A percentile compares a stretch with the other conserved stretches of the same genome.
phyloP scores from a whole-genome alignment of 208 protist species.

The Zelonia costaricensis region DNA sequence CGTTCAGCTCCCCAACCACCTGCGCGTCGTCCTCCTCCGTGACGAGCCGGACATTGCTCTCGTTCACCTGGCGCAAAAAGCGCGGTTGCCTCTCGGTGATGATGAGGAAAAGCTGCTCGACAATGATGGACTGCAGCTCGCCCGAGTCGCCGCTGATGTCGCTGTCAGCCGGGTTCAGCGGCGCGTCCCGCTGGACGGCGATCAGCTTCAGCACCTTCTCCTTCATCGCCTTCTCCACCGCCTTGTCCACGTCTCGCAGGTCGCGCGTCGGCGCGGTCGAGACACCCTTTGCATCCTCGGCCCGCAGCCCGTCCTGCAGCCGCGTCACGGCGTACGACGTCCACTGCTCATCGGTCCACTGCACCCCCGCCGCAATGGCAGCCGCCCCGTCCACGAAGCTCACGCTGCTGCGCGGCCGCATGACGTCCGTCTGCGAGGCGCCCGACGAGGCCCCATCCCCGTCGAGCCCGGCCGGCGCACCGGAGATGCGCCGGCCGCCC shows the following conservation, averaged over 20 bases:
- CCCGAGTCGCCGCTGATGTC: slow-evolving; percentile 75
- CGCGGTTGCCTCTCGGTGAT: slow-evolving; percentile 60
- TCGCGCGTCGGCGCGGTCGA: slow-evolving; percentile 26
- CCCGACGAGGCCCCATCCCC: too few species aligned
- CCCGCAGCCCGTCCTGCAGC: slow-evolving; percentile 19
- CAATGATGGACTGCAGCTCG: slow-evolving; percentile 81
- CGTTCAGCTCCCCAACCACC: slow-evolving; percentile 3
- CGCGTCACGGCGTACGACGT: slow-evolving; percentile 25
- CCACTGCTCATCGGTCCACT: slow-evolving; percentile 23
- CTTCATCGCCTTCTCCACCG: slow-evolving; percentile 67
- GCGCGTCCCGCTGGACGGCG: slow-evolving; percentile 40
- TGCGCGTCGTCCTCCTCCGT: slow-evolving; percentile 40
- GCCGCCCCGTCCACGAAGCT: too few species aligned
- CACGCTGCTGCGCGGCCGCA: too few species aligned
- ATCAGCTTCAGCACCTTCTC: slow-evolving; percentile 63
- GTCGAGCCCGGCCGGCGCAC: background rate
- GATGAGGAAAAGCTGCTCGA: slow-evolving; percentile 82
- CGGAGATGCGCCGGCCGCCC: too few species aligned
- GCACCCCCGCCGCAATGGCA: too few species aligned
- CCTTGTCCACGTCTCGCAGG: slow-evolving; percentile 59
- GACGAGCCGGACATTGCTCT: slow-evolving; percentile 79
- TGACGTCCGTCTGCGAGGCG: too few species aligned
- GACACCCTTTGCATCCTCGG: background rate
- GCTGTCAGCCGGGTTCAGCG: slow-evolving; percentile 64
- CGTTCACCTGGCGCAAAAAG: slow-evolving; percentile 80